Conservation (phyloP, 257 asterid species). For the Nicotiana paniculata region DNA sequence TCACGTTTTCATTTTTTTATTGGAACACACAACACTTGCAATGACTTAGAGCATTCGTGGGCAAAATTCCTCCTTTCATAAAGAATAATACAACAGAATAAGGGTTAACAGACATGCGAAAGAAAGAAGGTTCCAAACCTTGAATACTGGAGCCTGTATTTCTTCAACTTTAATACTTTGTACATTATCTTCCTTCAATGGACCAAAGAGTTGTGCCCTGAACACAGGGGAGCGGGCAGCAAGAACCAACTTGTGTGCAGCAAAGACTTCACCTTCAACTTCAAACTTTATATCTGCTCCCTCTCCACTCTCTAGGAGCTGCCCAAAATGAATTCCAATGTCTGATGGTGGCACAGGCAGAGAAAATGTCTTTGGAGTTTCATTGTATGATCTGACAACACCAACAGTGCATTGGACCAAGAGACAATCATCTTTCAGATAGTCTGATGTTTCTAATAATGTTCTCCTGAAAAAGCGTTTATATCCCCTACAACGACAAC, state of each 20-base stretch:
- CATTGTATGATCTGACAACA: constrained; percentile 18
- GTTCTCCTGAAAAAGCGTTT: constrained; percentile 11
- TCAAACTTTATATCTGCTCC: constrained; percentile 18
- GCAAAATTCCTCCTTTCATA: neutral
- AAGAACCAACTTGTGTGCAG: constrained; percentile 21
- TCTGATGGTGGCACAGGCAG: constrained; percentile 10
- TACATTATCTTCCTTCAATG: constrained; percentile 15
- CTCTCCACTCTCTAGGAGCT: constrained; percentile 16
- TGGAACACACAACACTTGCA: neutral
- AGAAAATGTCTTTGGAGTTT: constrained; percentile 15
- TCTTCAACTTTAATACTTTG: constrained; percentile 18
- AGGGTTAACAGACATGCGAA: neutral
- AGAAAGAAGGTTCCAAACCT: constrained; percentile 1
- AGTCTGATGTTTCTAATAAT: constrained; percentile 15
- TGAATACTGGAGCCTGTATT: constrained; percentile 13
- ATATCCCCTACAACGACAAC: constrained; percentile 19
- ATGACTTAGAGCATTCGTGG: neutral
- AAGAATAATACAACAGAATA: neutral
- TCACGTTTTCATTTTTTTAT: neutral
- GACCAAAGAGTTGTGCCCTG: constrained; percentile 22
- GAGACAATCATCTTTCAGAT: constrained; percentile 18
- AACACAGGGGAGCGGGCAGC: constrained; percentile 27
- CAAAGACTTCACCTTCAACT: constrained; percentile 16
- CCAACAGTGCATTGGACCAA: constrained; percentile 19
- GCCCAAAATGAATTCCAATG: constrained; percentile 18